Evolutionary conservation across 768 basidiomycete genomes (phyloP), one percentile per base, ranked within the genome.

Genomic region (Leucocoprinus sp.): DNA sequence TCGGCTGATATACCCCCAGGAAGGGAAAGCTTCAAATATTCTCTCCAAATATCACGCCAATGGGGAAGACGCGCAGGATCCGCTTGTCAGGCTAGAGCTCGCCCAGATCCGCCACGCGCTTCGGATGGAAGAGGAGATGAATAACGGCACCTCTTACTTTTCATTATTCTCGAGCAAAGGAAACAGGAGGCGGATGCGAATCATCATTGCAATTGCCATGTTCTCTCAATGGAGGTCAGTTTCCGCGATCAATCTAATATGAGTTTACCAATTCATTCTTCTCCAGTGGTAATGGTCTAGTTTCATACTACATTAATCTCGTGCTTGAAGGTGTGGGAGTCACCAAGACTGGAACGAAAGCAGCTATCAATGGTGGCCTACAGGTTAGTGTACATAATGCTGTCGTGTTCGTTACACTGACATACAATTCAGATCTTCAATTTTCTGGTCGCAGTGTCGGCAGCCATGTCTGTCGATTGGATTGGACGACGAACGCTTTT

Each of bases 181-280:
- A 2, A 89, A 88, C 58, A 65, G 76, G 24, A 77, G 72, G 53
- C 71, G 86, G 3, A 77, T 87, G 76, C 63, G 70, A 37, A 70
- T 86, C 41, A 75, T 88, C 50, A 63, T 86, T 49, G 77, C 70
- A 1, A 72, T 87, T 36, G 80, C 78, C 4, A 55, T 83, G 18
- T 86, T 83, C 60, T 80, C 80, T 0, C 86, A 89, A 50, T 87
- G 83, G 85, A 80, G 77, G 76, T 78, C 43, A 34, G 66, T 43
- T 2, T 45, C 19, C 31, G 22, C 11, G 26, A 23, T 34, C 19
- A 21, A n/a, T 42, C 8, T 19, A 45, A 17, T 44, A 21, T 18
- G 23, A 22, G 19, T 14, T 11, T 14, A 3, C 5, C 38, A 41
- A 9, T 29, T 8, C 21, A 14, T 26, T 33, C 22, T 9, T 22